Percentiles rank a stretch among this genome's conserved stretches.
phyloP scores from a whole-genome alignment of 2,329 filamentous ascomycete species.

The Cladosporium sp. region DNA sequence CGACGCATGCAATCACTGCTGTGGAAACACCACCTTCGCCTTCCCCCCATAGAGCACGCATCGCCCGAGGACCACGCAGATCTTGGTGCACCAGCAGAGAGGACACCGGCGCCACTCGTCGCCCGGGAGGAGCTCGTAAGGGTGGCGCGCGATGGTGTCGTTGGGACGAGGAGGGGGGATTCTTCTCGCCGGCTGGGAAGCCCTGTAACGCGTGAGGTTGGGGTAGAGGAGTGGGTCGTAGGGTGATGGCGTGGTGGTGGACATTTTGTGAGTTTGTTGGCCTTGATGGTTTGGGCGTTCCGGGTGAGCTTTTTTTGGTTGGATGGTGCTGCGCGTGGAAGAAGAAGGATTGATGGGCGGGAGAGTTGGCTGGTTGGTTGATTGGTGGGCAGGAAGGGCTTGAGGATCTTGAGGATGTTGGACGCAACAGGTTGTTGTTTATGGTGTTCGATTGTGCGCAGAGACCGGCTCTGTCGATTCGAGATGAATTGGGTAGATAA shows the following conservation, averaged over 20 bases:
- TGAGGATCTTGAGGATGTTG: neutral
- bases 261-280: neutral
- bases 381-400: neutral
- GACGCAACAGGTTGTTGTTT: neutral
- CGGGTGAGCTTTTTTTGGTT: neutral
- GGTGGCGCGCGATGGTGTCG: neutral
- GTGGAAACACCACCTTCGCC: neutral
- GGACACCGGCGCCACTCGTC: neutral
- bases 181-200: neutral
- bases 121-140: neutral
- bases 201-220: conserved; percentile 1
- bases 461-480: neutral
- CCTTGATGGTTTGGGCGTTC: neutral
- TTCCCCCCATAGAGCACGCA: neutral
- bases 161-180: neutral
- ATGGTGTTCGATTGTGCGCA: neutral
- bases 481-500: neutral
- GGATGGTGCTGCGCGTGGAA: neutral
- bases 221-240: conserved; percentile 1
- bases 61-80: neutral
- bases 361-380: neutral
- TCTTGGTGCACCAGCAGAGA: neutral
- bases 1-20: neutral
- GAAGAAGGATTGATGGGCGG: neutral
- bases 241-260: neutral